Conservation (phyloP, 352 stramenopile species). For the Peronospora destructor region DNA sequence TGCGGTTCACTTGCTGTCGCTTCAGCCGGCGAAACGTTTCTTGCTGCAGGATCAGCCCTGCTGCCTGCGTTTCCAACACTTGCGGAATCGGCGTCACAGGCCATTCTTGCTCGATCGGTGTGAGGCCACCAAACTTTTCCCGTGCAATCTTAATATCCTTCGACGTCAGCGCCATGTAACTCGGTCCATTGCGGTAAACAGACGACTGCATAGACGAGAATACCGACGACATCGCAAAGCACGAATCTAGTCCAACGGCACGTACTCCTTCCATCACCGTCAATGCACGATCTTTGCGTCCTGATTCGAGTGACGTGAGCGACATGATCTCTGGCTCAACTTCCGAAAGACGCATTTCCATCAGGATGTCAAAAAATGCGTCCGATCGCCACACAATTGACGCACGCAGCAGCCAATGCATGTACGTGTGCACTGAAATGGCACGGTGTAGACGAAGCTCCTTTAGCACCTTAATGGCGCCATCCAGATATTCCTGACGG, state of each 20-base stretch:
- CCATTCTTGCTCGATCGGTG: constrained; percentile 54
- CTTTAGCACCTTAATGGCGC: constrained; percentile 71
- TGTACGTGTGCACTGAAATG: constrained; percentile 73
- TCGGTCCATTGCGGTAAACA: constrained; percentile 64
- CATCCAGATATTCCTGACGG: constrained; percentile 66
- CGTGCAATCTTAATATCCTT: constrained; percentile 44
- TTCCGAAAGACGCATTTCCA: constrained; percentile 78
- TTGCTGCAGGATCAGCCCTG: constrained; percentile 72
- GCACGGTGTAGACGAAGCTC: constrained; percentile 54
- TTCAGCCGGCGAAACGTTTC: constrained; percentile 84
- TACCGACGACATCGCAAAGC: constrained; percentile 81
- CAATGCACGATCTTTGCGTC: constrained; percentile 72
- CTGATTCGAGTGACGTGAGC: constrained; percentile 77
- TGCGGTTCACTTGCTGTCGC: constrained; percentile 70
- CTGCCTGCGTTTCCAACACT: constrained; percentile 74
- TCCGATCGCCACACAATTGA: constrained; percentile 77
- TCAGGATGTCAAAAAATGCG: constrained; percentile 79
- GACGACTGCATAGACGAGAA: constrained; percentile 74
- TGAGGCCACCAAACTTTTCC: constrained; percentile 58
- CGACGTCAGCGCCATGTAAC: constrained; percentile 37
- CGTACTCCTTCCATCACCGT: constrained; percentile 86
- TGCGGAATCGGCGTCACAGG: constrained; percentile 71
- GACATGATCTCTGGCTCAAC: constrained; percentile 80
- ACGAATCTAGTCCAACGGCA: constrained; percentile 73
- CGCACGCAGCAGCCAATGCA: constrained; percentile 75